These are phyloP conservation scores for Xylaria sp. DNA, from an alignment of 2,329 filamentous ascomycete genomes.

Conservation along the genomic window DNA sequence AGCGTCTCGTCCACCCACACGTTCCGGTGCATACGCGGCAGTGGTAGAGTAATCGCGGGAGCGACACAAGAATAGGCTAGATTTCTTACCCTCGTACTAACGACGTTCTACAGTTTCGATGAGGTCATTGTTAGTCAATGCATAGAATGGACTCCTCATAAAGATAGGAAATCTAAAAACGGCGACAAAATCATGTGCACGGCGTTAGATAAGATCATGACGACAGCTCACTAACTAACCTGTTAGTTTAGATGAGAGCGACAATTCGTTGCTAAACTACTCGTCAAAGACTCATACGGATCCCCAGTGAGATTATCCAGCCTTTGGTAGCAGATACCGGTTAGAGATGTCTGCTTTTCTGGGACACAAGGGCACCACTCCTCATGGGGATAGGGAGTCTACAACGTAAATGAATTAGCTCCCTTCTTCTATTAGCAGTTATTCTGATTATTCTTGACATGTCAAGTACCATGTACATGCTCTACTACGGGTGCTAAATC, in stretches of 20 bases:
- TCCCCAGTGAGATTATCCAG: background rate
- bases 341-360: background rate
- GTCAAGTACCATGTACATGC: background rate
- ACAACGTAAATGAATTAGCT: background rate
- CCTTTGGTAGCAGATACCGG: background rate
- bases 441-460: background rate
- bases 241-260: background rate
- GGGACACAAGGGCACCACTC: background rate
- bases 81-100: background rate
- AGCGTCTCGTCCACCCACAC: background rate
- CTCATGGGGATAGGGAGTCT: background rate
- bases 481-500: background rate
- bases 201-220: background rate
- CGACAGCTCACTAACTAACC: background rate
- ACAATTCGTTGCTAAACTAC: background rate
- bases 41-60: background rate
- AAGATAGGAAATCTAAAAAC: constrained; percentile 14
- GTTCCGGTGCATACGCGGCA: background rate
- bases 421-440: background rate
- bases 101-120: constrained; percentile 1
- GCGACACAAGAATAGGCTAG: background rate
- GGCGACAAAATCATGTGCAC: background rate
- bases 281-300: background rate
- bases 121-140: constrained; percentile 12
- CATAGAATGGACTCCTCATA: constrained; percentile 7